phyloP scores from a whole-genome alignment of 192 early-diverging fungal species.

The Endogone sp. region DNA sequence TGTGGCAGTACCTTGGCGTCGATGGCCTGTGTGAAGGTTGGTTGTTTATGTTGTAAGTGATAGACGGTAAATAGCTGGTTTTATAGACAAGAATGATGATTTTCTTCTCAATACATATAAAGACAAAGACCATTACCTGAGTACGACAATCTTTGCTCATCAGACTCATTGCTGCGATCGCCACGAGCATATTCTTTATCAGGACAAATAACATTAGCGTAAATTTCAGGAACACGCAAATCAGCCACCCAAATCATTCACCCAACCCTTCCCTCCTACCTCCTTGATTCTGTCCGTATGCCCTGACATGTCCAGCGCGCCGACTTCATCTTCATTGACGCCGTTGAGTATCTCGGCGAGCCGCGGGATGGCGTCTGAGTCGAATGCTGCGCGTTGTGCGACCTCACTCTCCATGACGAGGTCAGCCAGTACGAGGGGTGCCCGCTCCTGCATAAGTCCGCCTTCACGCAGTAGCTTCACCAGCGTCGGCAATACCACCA shows the following conservation, averaged over 20 bases:
- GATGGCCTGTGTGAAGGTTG: constrained; percentile 67
- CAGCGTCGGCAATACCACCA: constrained; percentile 59
- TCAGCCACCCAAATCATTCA: too few relatives aligned
- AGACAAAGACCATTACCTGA: constrained; percentile 26
- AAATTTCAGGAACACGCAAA: too few relatives aligned
- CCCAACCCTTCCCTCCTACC: constrained; percentile 30
- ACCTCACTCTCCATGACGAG: constrained; percentile 67
- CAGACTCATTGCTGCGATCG: constrained; percentile 66
- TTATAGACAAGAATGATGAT: too few relatives aligned
- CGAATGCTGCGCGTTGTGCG: constrained; percentile 72
- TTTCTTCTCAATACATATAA: too few relatives aligned
- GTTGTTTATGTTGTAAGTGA: too few relatives aligned
- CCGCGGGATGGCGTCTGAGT: constrained; percentile 66
- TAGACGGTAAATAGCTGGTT: too few relatives aligned
- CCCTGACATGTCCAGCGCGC: constrained; percentile 26
- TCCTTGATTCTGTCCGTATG: constrained; percentile 61
- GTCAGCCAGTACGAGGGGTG: constrained; percentile 63
- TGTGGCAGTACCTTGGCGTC: constrained; percentile 71
- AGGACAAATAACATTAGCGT: too few relatives aligned
- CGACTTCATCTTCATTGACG: constrained; percentile 17
- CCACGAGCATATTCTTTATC: constrained; percentile 59
- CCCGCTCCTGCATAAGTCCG: constrained; percentile 56
- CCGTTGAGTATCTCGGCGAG: constrained; percentile 53
- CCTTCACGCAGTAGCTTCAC: constrained; percentile 63
- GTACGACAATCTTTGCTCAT: constrained; percentile 69